A percentile compares a stretch with the other conserved stretches of the same genome.
phyloP scores from a whole-genome alignment of 106 monocot genomes.

The Acorus gramineus region DNA sequence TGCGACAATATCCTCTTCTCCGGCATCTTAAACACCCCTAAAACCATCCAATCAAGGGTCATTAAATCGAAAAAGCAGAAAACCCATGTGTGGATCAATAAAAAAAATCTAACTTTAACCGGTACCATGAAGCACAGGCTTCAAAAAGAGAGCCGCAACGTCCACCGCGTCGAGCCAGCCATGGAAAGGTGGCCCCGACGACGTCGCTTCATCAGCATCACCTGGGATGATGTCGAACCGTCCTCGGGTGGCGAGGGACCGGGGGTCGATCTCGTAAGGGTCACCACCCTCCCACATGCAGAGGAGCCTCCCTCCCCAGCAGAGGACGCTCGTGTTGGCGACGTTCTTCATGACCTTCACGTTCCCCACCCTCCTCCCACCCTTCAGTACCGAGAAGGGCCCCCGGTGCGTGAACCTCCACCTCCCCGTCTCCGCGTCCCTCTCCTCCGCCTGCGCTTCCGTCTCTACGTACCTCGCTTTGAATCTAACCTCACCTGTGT shows the following conservation, averaged over 20 bases:
- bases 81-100: not conserved
- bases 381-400: slow-evolving; percentile 70
- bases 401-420: slow-evolving; percentile 85
- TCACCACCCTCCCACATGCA: slow-evolving; percentile 91
- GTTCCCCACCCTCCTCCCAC: slow-evolving; percentile 59
- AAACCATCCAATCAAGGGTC: not conserved
- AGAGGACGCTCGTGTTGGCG: slow-evolving; percentile 68
- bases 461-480: slow-evolving; percentile 67
- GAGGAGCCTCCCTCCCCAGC: slow-evolving; percentile 55
- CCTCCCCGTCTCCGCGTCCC: slow-evolving; percentile 9
- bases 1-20: slow-evolving; percentile 72
- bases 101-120: not conserved
- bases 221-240: slow-evolving; percentile 26
- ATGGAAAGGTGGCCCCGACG: not conserved
- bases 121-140: slow-evolving; percentile 48
- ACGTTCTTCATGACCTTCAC: slow-evolving; percentile 98
- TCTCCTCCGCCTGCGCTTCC: slow-evolving; percentile 59
- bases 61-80: not conserved
- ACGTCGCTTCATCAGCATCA: not conserved
- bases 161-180: slow-evolving; percentile 22
- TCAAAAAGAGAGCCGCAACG: slow-evolving; percentile 39
- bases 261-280: slow-evolving; percentile 62
- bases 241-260: slow-evolving; percentile 50
- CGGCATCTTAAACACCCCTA: slow-evolving; percentile 87
- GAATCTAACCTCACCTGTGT: slow-evolving; percentile 27